phyloP scores from a whole-genome alignment of 108 stramenopile genomes.

The Hondaea fermentalgiana region DNA sequence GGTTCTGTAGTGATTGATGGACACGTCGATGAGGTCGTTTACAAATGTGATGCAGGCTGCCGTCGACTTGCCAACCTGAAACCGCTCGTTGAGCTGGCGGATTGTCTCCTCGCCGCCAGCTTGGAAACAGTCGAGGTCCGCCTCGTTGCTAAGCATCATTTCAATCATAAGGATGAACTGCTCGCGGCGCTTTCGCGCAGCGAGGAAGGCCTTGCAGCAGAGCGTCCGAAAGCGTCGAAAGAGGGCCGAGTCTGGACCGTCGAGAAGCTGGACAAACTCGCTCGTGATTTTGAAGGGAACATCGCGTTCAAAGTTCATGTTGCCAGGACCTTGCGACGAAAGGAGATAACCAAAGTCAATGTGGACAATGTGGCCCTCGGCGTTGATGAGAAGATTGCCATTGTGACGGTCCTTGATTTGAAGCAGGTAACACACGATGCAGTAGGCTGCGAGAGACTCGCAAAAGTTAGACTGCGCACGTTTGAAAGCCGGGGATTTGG shows the following conservation, averaged over 20 bases:
- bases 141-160: conserved; percentile 83
- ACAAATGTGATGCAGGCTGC: conserved; percentile 72
- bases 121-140: conserved; percentile 78
- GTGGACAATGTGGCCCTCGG: conserved; percentile 91
- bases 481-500: neutral
- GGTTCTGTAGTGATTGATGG: conserved; percentile 86
- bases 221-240: conserved; percentile 75
- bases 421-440: conserved; percentile 85
- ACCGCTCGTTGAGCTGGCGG: conserved; percentile 63
- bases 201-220: conserved; percentile 74
- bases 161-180: conserved; percentile 80
- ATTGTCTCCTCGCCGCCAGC: conserved; percentile 55
- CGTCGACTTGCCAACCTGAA: conserved; percentile 67
- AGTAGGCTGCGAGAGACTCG: conserved; percentile 79
- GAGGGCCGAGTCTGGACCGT: conserved; percentile 69
- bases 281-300: conserved; percentile 97
- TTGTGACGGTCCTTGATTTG: conserved; percentile 96
- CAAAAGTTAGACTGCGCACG: conserved; percentile 37
- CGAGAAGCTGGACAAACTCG: conserved; percentile 89
- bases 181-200: conserved; percentile 67
- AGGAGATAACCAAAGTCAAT: conserved; percentile 98
- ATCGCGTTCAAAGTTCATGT: conserved; percentile 73
- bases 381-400: conserved; percentile 87
- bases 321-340: conserved; percentile 84
- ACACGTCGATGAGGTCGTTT: conserved; percentile 71